phyloP scores from a whole-genome alignment of 1,139 yeast species.

The Kurtzmaniella quercitrusa region DNA sequence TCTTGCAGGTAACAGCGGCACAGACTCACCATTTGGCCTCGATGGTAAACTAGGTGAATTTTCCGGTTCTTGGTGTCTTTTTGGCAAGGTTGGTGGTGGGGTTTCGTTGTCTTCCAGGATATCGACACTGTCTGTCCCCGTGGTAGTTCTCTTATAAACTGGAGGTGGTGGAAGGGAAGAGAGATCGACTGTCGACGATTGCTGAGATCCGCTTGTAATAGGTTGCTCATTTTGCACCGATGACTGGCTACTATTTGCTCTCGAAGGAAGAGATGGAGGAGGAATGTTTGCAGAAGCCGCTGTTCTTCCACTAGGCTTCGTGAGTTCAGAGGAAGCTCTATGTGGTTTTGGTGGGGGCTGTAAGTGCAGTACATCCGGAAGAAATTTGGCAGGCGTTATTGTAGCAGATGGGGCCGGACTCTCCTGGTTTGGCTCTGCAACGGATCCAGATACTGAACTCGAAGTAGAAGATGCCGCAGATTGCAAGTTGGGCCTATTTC shows the following conservation, averaged over 20 bases:
- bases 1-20: not conserved
- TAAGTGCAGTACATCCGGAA: not conserved
- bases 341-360: conserved; percentile 4
- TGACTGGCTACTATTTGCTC: too few species aligned
- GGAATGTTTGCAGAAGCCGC: too few species aligned
- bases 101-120: not conserved
- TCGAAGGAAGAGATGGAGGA: not conserved
- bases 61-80: not conserved
- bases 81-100: not conserved
- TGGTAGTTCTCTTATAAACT: not conserved
- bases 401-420: conserved; percentile 1
- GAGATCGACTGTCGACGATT: conserved; percentile 3
- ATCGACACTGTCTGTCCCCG: not conserved
- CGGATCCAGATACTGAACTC: not conserved
- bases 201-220: not conserved
- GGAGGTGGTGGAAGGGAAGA: conserved; percentile 12
- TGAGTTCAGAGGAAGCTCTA: not conserved
- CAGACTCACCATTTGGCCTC: not conserved
- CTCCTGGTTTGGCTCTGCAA: not conserved
- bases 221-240: not conserved
- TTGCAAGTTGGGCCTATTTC: not conserved
- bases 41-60: not conserved
- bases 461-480: not conserved
- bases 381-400: conserved; percentile 1
- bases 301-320: not conserved